A percentile compares a stretch with the other conserved stretches of the same genome.
Evolutionary conservation across 2,329 filamentous ascomycete species (phyloP).

Genomic region (Verticillium klebahnii): DNA sequence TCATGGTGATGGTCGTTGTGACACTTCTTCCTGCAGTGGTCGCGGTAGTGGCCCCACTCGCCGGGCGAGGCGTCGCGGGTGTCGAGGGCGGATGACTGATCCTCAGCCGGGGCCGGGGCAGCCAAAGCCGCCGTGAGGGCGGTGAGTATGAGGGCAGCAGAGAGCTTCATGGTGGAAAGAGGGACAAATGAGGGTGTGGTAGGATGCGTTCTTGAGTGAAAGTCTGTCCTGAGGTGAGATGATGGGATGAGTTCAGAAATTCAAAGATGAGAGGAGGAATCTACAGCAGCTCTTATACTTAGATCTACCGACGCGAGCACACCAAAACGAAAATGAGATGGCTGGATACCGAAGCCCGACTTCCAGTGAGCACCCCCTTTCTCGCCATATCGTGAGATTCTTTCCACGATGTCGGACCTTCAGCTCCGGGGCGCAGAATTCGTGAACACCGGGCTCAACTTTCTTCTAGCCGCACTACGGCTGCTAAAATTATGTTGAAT

Average conservation of each 20-base stretch:
- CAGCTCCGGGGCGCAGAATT: background rate
- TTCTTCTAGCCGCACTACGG: background rate
- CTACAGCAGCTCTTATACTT: background rate
- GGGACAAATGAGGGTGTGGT: background rate
- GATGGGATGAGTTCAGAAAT: background rate
- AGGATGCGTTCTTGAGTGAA: background rate
- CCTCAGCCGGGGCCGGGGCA: background rate
- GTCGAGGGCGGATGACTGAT: background rate
- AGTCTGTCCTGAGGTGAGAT: background rate
- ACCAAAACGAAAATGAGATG: background rate
- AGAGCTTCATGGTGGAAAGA: background rate
- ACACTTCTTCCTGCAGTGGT: background rate
- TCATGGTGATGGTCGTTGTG: background rate
- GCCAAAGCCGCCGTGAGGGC: background rate
- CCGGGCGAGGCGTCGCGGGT: background rate
- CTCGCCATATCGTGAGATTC: no score
- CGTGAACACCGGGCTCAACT: background rate
- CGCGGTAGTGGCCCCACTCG: background rate
- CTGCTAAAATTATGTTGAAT: background rate
- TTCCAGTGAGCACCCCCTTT: no score
- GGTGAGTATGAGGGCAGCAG: background rate
- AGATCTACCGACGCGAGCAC: background rate
- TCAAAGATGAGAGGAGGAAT: background rate
- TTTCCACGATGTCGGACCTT: background rate
- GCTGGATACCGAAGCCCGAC: background rate